phyloP scores from a whole-genome alignment of 106 monocot species.

The Apostasia shenzhenica region DNA sequence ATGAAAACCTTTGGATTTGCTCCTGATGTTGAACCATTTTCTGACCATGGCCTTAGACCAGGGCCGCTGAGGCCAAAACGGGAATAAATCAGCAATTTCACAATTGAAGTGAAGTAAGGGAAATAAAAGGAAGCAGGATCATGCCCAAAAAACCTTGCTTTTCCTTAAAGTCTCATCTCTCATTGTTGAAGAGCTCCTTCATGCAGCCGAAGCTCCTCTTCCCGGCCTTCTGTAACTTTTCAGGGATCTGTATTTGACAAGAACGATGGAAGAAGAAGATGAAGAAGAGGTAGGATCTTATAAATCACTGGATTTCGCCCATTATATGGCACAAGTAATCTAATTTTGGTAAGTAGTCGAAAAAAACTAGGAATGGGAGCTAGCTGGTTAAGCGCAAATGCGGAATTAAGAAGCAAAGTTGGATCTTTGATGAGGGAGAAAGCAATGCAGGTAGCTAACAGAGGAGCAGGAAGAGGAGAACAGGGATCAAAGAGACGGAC shows the following conservation, averaged over 20 bases:
- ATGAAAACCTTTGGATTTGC: constrained; percentile 22
- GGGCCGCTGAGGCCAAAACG: constrained; percentile 8
- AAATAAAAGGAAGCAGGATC: neutral
- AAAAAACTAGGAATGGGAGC: neutral
- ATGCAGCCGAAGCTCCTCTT: neutral
- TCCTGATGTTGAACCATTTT: constrained; percentile 29
- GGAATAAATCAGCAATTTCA: neutral
- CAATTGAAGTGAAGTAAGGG: neutral
- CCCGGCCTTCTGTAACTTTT: neutral
- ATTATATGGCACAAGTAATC: too few species aligned
- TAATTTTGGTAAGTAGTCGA: too few species aligned
- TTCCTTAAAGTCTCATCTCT: constrained; percentile 20
- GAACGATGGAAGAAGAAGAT: neutral
- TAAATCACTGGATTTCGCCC: too few species aligned
- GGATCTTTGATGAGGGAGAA: neutral
- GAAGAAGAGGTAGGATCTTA: neutral
- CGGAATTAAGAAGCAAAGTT: neutral
- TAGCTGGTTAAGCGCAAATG: neutral
- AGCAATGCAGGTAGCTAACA: constrained; percentile 1
- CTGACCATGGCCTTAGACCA: constrained; percentile 29
- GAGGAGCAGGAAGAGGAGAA: neutral
- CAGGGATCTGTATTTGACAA: neutral
- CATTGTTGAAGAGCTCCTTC: constrained; percentile 19
- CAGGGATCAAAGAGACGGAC: neutral
- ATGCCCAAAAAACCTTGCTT: constrained; percentile 14